Evolutionary conservation across 345 rosid species (phyloP).

Genomic region (Eucalyptus rudis): DNA sequence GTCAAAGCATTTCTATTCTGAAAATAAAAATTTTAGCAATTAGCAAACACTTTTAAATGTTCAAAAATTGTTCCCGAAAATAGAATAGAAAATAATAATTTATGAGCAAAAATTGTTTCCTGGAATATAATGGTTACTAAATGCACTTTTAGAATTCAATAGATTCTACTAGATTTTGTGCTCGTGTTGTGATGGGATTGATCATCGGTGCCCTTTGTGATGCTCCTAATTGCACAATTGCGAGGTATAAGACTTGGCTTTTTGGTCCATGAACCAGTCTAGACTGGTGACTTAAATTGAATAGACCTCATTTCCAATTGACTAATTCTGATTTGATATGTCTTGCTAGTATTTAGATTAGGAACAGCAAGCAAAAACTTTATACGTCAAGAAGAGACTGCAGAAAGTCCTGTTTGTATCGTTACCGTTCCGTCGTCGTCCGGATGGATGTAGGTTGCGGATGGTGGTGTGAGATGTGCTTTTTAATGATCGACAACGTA

Average conservation of each 20-base stretch:
- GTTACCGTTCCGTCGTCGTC: background rate
- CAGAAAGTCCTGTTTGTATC: background rate
- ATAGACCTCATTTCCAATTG: background rate
- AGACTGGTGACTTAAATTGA: background rate
- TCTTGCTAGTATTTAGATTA: background rate
- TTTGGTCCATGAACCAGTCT: background rate
- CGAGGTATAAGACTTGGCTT: background rate
- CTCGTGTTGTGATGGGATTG: background rate
- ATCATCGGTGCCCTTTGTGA: background rate
- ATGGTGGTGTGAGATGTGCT: background rate
- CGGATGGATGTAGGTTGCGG: background rate
- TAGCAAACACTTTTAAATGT: fast-evolving
- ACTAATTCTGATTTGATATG: background rate
- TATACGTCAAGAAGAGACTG: background rate
- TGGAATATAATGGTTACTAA: fast-evolving
- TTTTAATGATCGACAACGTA: background rate
- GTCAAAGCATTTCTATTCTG: too few species aligned
- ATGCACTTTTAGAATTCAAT: background rate
- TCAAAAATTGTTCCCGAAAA: fast-evolving
- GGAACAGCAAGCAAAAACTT: background rate
- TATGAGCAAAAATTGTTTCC: fast-evolving
- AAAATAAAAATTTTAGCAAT: fast-evolving
- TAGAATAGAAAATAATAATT: fast-evolving
- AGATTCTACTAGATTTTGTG: background rate
- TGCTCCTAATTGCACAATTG: background rate